phyloP scores from a whole-genome alignment of 805 yeast genomes.

The Kluyveromyces aestuarii region DNA sequence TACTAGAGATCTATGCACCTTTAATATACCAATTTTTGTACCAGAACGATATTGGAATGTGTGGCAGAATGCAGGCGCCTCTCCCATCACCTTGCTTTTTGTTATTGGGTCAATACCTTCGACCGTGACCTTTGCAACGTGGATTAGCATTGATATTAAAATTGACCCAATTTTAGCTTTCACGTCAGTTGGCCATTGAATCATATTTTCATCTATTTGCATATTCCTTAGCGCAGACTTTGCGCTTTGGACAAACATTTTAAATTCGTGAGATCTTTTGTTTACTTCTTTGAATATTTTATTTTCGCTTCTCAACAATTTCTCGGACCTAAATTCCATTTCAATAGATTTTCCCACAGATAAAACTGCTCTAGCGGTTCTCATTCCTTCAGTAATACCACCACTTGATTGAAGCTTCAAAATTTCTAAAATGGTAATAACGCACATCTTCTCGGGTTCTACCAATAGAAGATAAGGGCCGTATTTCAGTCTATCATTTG shows the following conservation, averaged over 20 bases:
- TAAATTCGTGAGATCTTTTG: constrained; percentile 36
- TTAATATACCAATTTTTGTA: constrained; percentile 70
- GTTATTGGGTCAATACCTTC: constrained; percentile 75
- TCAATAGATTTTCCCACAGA: constrained; percentile 81
- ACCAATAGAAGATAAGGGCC: constrained; percentile 74
- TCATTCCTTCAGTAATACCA: constrained; percentile 71
- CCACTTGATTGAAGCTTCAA: constrained; percentile 66
- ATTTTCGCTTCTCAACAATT: constrained; percentile 47
- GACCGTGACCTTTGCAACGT: constrained; percentile 76
- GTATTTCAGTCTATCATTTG: constrained; percentile 41
- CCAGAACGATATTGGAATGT: constrained; percentile 77
- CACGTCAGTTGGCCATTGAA: constrained; percentile 46
- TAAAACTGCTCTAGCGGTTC: constrained; percentile 73
- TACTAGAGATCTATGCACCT: constrained; percentile 61
- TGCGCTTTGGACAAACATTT: constrained; percentile 32
- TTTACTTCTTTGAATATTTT: constrained; percentile 45
- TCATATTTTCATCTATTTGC: constrained; percentile 29
- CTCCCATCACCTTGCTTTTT: constrained; percentile 52
- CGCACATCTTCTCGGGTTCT: constrained; percentile 71
- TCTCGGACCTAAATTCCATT: constrained; percentile 69
- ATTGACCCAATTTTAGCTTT: constrained; percentile 76
- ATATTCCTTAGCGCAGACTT: constrained; percentile 30
- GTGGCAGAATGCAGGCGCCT: constrained; percentile 87
- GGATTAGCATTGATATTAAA: constrained; percentile 62
- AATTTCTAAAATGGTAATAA: constrained; percentile 75